These are phyloP conservation scores for Suhomyces sp. DNA, from an alignment of 805 yeast genomes.

Conservation along the genomic window DNA sequence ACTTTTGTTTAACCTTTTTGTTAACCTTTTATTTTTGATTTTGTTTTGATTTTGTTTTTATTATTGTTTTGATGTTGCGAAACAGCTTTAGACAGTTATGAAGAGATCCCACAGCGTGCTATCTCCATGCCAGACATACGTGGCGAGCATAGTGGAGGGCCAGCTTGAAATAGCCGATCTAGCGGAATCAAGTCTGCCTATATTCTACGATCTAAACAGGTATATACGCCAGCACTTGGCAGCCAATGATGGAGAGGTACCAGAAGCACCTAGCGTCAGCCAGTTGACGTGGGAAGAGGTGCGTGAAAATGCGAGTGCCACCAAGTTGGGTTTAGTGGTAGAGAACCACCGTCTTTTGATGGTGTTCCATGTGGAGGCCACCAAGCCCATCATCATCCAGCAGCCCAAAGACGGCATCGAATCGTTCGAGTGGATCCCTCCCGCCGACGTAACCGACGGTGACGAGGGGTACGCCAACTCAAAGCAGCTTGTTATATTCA, in stretches of 20 bases:
- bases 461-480: conserved; percentile 28
- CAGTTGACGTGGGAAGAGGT: conserved; percentile 25
- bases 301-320: conserved; percentile 5
- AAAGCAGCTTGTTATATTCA: conserved; percentile 32
- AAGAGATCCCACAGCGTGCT: conserved; percentile 3
- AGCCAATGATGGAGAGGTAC: not conserved
- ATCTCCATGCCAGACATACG: conserved; percentile 19
- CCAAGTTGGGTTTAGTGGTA: conserved; percentile 31
- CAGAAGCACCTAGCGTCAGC: not conserved
- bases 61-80: not conserved
- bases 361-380: conserved; percentile 21
- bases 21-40: not conserved
- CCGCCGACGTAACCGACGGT: conserved; percentile 8
- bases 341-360: conserved; percentile 17
- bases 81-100: not conserved
- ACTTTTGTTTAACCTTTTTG: no score
- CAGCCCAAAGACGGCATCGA: conserved; percentile 27
- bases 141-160: conserved; percentile 13
- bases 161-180: conserved; percentile 3
- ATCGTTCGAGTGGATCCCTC: conserved; percentile 34
- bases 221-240: not conserved
- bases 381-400: conserved; percentile 30
- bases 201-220: not conserved
- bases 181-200: not conserved
- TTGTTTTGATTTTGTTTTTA: not conserved